Conservation (phyloP, 306 rosid genomes). For the Citrullus amarus region DNA sequence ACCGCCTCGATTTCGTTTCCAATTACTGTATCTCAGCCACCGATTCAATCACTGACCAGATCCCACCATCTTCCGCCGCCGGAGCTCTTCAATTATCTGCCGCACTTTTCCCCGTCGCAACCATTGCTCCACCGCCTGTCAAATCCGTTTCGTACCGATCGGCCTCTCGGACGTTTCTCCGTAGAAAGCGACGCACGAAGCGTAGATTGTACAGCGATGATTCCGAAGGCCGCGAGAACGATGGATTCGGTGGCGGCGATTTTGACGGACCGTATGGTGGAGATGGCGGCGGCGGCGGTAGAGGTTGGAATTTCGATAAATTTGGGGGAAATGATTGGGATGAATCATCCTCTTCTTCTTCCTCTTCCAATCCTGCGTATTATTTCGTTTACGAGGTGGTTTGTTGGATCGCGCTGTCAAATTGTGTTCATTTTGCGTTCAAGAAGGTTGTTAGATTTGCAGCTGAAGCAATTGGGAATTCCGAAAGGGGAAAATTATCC, state of each 20-base stretch:
- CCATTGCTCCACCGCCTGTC: conserved; percentile 66
- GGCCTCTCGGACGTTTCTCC: conserved; percentile 38
- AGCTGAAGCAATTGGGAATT: conserved; percentile 45
- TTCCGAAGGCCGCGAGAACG: conserved; percentile 29
- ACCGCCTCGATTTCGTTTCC: conserved; percentile 27
- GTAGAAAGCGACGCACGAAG: conserved; percentile 50
- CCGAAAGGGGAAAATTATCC: conserved; percentile 51
- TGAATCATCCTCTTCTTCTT: conserved; percentile 40
- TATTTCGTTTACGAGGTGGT: conserved; percentile 79
- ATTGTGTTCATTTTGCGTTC: conserved; percentile 75
- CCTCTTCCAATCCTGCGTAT: conserved; percentile 59
- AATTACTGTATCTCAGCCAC: conserved; percentile 3
- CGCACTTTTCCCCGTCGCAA: conserved; percentile 39
- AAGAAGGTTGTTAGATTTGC: conserved; percentile 51
- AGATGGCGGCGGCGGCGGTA: conserved; percentile 30
- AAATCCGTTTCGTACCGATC: conserved; percentile 25
- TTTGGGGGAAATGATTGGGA: conserved; percentile 68
- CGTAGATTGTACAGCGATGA: conserved; percentile 35
- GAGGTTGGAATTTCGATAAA: conserved; percentile 63
- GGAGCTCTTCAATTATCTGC: conserved; percentile 43
- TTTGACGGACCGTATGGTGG: conserved; percentile 34
- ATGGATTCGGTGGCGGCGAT: conserved; percentile 37
- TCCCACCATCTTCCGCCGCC: conserved; percentile 14
- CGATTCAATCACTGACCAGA: conserved; percentile 18
- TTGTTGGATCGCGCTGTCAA: conserved; percentile 72